These are phyloP conservation scores for Immersiporthe knoxdaviesiana DNA, from an alignment of 2,329 filamentous ascomycete species.

Conservation along the genomic window DNA sequence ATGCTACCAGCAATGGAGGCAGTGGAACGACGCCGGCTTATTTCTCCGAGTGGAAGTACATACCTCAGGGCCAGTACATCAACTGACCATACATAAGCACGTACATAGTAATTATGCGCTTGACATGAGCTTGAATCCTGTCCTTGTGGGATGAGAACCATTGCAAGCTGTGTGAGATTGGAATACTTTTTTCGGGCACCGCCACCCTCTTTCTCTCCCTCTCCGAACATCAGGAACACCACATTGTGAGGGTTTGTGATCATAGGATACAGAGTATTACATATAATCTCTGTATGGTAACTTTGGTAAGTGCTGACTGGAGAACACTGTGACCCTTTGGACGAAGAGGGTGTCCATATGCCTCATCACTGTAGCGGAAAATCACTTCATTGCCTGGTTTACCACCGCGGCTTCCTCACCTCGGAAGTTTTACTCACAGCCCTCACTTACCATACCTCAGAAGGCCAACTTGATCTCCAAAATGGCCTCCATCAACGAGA, in stretches of 20 bases:
- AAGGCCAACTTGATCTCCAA: not conserved
- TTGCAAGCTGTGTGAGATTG: not conserved
- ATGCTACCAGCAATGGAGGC: conserved; percentile 56
- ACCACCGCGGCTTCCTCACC: not conserved
- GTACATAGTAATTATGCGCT: not conserved
- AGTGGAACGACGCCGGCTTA: conserved; percentile 49
- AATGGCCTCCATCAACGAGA: conserved; percentile 8
- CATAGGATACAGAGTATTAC: too few species aligned
- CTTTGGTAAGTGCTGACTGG: too few species aligned
- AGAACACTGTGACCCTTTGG: too few species aligned
- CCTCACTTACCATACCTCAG: not conserved
- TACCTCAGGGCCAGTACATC: conserved; percentile 42
- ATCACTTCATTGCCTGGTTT: not conserved
- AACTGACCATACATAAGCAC: conserved; percentile 31
- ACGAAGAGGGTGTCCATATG: not conserved
- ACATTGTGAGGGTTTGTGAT: too few species aligned
- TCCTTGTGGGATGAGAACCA: too few species aligned
- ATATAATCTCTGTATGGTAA: too few species aligned
- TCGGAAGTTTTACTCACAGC: not conserved
- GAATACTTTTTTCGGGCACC: too few species aligned
- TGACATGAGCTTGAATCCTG: too few species aligned
- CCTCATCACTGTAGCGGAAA: not conserved
- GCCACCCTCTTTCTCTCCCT: too few species aligned
- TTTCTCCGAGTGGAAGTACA: conserved; percentile 52
- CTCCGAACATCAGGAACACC: too few species aligned